These are phyloP conservation scores for Ascomycota sp. DNA, from an alignment of 2,329 filamentous ascomycete species.

Conservation along the genomic window DNA sequence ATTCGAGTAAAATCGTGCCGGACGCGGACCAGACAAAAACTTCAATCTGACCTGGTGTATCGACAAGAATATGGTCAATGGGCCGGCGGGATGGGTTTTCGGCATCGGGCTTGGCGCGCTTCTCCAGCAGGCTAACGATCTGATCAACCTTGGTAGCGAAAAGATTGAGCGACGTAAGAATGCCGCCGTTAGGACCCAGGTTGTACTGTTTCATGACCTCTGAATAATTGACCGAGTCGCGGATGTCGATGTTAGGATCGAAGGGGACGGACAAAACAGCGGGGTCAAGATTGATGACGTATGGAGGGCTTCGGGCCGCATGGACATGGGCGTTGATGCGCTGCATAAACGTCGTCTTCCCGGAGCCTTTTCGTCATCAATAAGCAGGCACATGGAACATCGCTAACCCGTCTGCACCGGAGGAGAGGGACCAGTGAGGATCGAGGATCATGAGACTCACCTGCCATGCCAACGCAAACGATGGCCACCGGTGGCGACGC, in stretches of 20 bases:
- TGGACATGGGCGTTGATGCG: slow-evolving; percentile 88
- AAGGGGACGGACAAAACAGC: slow-evolving; percentile 86
- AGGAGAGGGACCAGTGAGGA: too few species aligned
- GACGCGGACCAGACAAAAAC: slow-evolving; percentile 97
- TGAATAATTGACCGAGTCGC: slow-evolving; percentile 96
- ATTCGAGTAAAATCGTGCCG: slow-evolving; percentile 80
- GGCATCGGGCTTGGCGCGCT: slow-evolving; percentile 47
- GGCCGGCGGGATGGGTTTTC: slow-evolving; percentile 36
- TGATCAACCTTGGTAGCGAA: slow-evolving; percentile 98
- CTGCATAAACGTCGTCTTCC: slow-evolving; percentile 99
- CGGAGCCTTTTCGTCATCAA: slow-evolving; percentile 38
- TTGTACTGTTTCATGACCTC: slow-evolving; percentile 99
- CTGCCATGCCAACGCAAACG: slow-evolving; percentile 94
- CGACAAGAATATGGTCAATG: slow-evolving; percentile 69
- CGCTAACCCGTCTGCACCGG: too few species aligned
- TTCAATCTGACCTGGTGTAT: slow-evolving; percentile 94
- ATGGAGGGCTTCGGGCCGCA: slow-evolving; percentile 56
- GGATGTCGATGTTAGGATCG: slow-evolving; percentile 94
- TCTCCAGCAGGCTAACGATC: slow-evolving; percentile 72
- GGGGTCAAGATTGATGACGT: slow-evolving; percentile 91
- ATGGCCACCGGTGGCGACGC: slow-evolving; percentile 26
- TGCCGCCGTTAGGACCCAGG: slow-evolving; percentile 87
- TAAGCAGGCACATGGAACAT: too few species aligned
- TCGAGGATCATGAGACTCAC: slow-evolving; percentile 15
- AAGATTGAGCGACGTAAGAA: slow-evolving; percentile 82